Evolutionary conservation across 73 alveolate genomes (phyloP), one percentile per base, ranked within the genome.

Genomic region (Paramecium sexaurelia): DNA sequence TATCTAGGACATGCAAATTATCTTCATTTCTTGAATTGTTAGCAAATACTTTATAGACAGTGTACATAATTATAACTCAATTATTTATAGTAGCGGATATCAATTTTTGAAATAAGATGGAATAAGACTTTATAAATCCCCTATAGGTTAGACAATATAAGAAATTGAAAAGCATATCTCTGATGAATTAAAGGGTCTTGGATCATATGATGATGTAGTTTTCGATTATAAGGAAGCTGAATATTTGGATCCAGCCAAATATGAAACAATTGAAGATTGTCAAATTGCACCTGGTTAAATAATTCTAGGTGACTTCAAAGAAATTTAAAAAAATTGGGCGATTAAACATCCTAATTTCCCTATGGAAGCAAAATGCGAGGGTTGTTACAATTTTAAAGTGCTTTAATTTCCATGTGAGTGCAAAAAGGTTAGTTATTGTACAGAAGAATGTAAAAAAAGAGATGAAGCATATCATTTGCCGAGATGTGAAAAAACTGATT

Each of bases 341-440:
- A 92, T 95, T 85, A 87, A 73, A 92, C 90, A 94, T 92, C 91
- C 85, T 91, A 6, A 91, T 69, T 13, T 66, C 85, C 40, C 75
- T 0, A 39, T 47, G 24, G 85, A 39, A 39, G 97, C 94, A 19
- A 94, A 92, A 83, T 95, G 98, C 55, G 97, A 92, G 61, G 83
- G 92, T 17, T 95, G 98, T 55, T 91, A 85, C 75, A 55, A 43
- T 5, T 57, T 61, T 15, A 85, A 92, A 92, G 84, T 84, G 1
- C 75, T 95, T 15, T 43, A 32, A 26, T 67, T 73, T 20, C 85
- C 89, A 19, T 95, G 97, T 40, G 67, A 68, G 35, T 96, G 98
- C 91, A 93, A 93, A 67, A 89, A 83, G 67, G 97, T 92, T 13
- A 45, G 92, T 19, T 96, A 96, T 75, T 96, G 98, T 68, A 84